Percentiles rank a stretch among this genome's conserved stretches.
Evolutionary conservation across 495 filamentous ascomycete species (phyloP).

Genomic region (Hypoxylon subgilvum): DNA sequence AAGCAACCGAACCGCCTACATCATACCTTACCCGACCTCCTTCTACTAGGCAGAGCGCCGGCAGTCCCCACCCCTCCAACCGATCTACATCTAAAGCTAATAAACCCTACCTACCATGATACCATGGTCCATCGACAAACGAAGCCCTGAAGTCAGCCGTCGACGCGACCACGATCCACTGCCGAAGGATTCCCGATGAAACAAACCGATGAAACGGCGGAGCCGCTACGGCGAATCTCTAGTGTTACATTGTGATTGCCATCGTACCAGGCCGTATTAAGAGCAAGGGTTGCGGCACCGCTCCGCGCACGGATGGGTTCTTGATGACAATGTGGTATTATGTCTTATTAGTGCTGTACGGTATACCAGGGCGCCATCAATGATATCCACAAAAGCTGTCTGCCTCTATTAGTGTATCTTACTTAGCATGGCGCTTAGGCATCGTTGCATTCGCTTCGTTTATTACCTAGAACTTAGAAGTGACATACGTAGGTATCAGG

Average conservation of each 20-base stretch:
- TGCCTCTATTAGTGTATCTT: no score
- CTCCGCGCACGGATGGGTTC: slow-evolving; percentile 21
- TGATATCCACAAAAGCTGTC: no score
- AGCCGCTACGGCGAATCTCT: slow-evolving; percentile 2
- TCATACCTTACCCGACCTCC: no score
- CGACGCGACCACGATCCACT: slow-evolving; percentile 8
- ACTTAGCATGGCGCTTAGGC: not conserved
- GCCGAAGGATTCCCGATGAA: slow-evolving; percentile 8
- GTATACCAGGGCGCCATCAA: not conserved
- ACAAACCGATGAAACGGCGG: slow-evolving; percentile 11
- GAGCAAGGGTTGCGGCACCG: slow-evolving; percentile 3
- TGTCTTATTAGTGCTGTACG: no score
- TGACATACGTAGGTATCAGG: no score
- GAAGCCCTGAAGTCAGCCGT: not conserved
- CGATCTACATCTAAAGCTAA: not conserved
- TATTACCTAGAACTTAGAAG: not conserved
- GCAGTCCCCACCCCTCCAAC: no score
- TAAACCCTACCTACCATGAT: no score
- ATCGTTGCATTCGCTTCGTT: slow-evolving; percentile 14
- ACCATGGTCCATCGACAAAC: not conserved
- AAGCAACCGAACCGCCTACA: no score
- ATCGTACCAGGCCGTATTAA: slow-evolving; percentile 4
- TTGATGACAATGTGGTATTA: no score
- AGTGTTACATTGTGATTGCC: slow-evolving; percentile 14
- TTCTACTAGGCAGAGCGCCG: no score